Evolutionary conservation across 345 rosid genomes (phyloP).

Genomic region (Pistacia integerrima): DNA sequence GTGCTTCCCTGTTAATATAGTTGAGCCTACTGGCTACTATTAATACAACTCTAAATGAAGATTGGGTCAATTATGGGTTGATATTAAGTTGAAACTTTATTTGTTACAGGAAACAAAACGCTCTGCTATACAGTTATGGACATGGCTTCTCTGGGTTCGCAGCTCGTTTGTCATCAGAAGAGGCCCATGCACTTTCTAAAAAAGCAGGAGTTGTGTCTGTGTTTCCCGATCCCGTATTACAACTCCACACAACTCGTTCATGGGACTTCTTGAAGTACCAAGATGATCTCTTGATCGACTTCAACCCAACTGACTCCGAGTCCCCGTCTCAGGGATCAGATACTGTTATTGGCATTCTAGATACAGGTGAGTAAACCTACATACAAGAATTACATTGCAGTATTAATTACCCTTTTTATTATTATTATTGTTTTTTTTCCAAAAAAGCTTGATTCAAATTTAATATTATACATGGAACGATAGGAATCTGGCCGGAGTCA

Average conservation of each 20-base stretch:
- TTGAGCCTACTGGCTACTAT: too few species aligned
- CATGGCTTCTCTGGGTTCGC: slow-evolving; percentile 82
- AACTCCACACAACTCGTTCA: slow-evolving; percentile 88
- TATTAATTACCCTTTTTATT: too few species aligned
- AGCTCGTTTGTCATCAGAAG: slow-evolving; percentile 62
- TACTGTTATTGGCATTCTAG: not conserved
- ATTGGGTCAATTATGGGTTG: too few species aligned
- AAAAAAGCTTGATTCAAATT: not conserved
- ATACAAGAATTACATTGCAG: not conserved
- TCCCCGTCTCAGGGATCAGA: slow-evolving; percentile 29
- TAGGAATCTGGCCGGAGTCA: slow-evolving; percentile 92
- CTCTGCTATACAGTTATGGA: slow-evolving; percentile 48
- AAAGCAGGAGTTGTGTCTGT: slow-evolving; percentile 71
- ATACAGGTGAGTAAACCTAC: not conserved
- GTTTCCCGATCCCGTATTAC: slow-evolving; percentile 58
- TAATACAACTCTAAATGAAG: too few species aligned
- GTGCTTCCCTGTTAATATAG: too few species aligned
- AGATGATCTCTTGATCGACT: slow-evolving; percentile 47
- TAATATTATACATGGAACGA: not conserved
- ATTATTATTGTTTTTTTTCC: not conserved
- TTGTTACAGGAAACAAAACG: slow-evolving; percentile 46
- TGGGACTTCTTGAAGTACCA: slow-evolving; percentile 86
- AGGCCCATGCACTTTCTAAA: slow-evolving; percentile 52
- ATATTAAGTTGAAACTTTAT: not conserved
- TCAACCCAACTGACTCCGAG: slow-evolving; percentile 36